These are phyloP conservation scores for Spathaspora sp. DNA, from an alignment of 805 yeast species.

Conservation along the genomic window DNA sequence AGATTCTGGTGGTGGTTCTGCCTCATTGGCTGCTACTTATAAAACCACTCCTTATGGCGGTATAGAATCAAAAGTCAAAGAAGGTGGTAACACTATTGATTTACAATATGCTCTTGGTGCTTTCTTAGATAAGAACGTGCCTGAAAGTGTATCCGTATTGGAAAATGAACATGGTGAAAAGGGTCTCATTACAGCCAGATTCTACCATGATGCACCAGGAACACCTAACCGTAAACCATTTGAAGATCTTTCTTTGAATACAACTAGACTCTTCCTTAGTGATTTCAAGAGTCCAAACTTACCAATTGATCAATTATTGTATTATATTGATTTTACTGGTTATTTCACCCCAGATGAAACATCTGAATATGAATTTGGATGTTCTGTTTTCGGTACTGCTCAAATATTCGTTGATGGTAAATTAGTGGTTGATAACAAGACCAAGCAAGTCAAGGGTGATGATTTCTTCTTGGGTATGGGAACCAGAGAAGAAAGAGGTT, in stretches of 20 bases:
- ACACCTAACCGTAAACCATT: slow-evolving; percentile 12
- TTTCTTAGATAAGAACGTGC: slow-evolving; percentile 24
- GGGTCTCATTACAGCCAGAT: slow-evolving; percentile 16
- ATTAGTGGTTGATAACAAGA: slow-evolving; percentile 53
- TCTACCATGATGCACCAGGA: slow-evolving; percentile 16
- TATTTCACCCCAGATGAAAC: slow-evolving; percentile 43
- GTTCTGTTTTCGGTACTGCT: slow-evolving; percentile 52
- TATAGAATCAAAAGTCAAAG: slow-evolving; percentile 26
- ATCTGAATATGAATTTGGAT: slow-evolving; percentile 50
- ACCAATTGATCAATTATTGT: slow-evolving; percentile 18
- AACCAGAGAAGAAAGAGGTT: slow-evolving; percentile 47
- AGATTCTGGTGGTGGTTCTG: slow-evolving; percentile 63
- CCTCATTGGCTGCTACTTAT: slow-evolving; percentile 47
- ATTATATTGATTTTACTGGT: slow-evolving; percentile 44
- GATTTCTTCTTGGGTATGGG: slow-evolving; percentile 52
- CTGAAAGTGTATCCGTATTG: slow-evolving; percentile 23
- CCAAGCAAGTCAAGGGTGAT: slow-evolving; percentile 46
- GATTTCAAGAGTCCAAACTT: slow-evolving; percentile 20
- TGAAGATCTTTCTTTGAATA: slow-evolving; percentile 15
- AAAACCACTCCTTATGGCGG: slow-evolving; percentile 49
- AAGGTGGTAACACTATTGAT: slow-evolving; percentile 20
- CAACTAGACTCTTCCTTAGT: slow-evolving; percentile 20
- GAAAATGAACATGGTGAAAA: slow-evolving; percentile 18
- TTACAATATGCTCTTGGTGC: slow-evolving; percentile 30
- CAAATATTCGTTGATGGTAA: slow-evolving; percentile 49